Evolutionary conservation across 2,329 filamentous ascomycete genomes (phyloP).

Genomic region (Calonectria naviculata): DNA sequence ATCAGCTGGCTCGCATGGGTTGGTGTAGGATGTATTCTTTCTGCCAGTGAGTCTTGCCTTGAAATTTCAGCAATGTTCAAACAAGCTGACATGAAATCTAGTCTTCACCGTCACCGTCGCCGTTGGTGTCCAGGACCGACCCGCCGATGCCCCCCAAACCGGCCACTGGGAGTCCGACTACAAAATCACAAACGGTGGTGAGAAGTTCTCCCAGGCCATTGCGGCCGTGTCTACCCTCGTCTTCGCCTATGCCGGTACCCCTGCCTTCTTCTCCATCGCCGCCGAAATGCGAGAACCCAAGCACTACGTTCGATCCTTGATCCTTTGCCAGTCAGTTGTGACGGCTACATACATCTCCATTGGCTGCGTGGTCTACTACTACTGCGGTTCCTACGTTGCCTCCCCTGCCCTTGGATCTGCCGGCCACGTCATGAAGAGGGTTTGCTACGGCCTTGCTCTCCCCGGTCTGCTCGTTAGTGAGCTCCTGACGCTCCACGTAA

Average conservation of each 20-base stretch:
- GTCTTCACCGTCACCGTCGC: constrained; percentile 36
- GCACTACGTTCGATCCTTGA: constrained; percentile 39
- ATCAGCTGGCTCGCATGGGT: constrained; percentile 14
- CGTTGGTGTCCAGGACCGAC: constrained; percentile 33
- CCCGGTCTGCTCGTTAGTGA: constrained; percentile 42
- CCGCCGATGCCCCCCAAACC: constrained; percentile 22
- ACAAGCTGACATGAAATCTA: neutral
- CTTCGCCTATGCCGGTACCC: constrained; percentile 51
- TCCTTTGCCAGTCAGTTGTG: constrained; percentile 41
- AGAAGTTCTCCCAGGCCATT: constrained; percentile 45
- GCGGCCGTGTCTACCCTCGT: constrained; percentile 47
- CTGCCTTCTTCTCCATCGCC: constrained; percentile 46
- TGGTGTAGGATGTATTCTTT: constrained; percentile 16
- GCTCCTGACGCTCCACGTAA: neutral
- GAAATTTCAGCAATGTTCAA: no score
- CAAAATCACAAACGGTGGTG: constrained; percentile 40
- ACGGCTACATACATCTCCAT: constrained; percentile 48
- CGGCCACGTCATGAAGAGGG: constrained; percentile 53
- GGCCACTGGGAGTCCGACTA: constrained; percentile 44
- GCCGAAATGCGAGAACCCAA: constrained; percentile 47
- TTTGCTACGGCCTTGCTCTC: constrained; percentile 53
- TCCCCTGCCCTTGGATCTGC: constrained; percentile 60
- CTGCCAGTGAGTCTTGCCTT: constrained; percentile 21
- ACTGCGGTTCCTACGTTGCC: constrained; percentile 58
- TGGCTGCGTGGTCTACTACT: constrained; percentile 55